Evolutionary conservation across 2,329 filamentous ascomycete genomes (phyloP), one percentile per base, ranked within the genome.

Genomic region (Dactylellina leptospora): DNA sequence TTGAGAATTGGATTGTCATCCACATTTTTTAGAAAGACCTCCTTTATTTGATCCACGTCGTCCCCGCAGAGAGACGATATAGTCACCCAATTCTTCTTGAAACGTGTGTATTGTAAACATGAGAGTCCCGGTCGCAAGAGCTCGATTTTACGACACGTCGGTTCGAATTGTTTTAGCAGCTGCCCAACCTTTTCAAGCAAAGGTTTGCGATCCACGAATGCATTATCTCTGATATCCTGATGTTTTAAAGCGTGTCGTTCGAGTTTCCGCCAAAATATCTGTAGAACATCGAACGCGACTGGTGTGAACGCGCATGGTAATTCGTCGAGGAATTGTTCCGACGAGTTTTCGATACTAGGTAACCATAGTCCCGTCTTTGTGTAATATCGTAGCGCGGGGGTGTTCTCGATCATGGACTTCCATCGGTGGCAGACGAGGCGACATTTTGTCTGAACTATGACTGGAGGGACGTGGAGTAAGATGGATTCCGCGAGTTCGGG

Each of bases 401-500:
- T 66, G 33, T 20, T 51, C 16, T 66, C 51, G 10, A 66, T 66
- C 22, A 51, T 25, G 4, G 30, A 10, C 25, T 66, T 51, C 61
- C 61, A 66, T 2, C 47, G 51, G 11, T 22, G 44, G 33, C 61
- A 66, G 4, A 66, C 53, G 13, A 33, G 53, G 11, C 61, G 42
- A 44, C 61, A 66, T n/a, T 18, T 66, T 4, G 61, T 66, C 5
- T 48, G 30, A 11, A 66, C 51, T 23, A 16, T n/a, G 22, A 66
- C 44, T 16, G 61, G 42, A 18, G 61, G 61, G n/a, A 66, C 44
- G 11, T 44, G 51, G 18, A 66, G 44, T n/a, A 66, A 18, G 4
- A 58, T 30, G 18, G 61, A 42, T 51, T 66, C 61, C n/a, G 58
- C 48, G 13, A 66, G 27, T 25, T 66, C 61, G 5, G 61, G 51